Conservation (phyloP, 2,329 filamentous ascomycete genomes). For the Fusarium sacchari region DNA sequence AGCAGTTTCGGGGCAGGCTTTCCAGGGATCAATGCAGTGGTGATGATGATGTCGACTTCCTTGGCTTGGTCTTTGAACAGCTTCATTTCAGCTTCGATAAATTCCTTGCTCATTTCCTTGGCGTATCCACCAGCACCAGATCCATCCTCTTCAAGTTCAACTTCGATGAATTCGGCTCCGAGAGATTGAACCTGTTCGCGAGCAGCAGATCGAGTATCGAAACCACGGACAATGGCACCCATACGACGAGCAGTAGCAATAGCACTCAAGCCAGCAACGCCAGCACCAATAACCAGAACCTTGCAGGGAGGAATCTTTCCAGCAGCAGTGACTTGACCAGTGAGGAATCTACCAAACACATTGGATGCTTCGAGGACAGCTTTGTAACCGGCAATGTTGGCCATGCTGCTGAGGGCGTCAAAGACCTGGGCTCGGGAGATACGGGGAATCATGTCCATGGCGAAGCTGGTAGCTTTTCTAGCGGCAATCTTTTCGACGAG, state of each 20-base stretch:
- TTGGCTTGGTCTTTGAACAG: slow-evolving; percentile 87
- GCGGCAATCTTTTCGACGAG: slow-evolving; percentile 78
- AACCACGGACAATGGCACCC: slow-evolving; percentile 89
- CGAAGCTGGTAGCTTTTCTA: slow-evolving; percentile 79
- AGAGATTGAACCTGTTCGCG: slow-evolving; percentile 91
- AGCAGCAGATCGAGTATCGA: slow-evolving; percentile 89
- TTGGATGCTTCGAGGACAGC: slow-evolving; percentile 91
- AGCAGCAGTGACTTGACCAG: slow-evolving; percentile 89
- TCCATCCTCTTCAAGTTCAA: slow-evolving; percentile 85
- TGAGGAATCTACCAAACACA: slow-evolving; percentile 87
- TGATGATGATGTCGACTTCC: slow-evolving; percentile 93
- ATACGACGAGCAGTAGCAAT: slow-evolving; percentile 87
- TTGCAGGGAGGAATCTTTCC: slow-evolving; percentile 92
- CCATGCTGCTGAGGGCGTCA: slow-evolving; percentile 91
- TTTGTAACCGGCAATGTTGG: slow-evolving; percentile 94
- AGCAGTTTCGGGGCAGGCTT: slow-evolving; percentile 85
- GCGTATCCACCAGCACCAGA: slow-evolving; percentile 87
- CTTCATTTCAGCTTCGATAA: slow-evolving; percentile 93
- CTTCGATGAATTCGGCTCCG: slow-evolving; percentile 89
- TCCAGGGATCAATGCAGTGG: slow-evolving; percentile 90
- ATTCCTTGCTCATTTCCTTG: slow-evolving; percentile 94
- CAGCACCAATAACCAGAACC: slow-evolving; percentile 88
- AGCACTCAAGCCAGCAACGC: slow-evolving; percentile 87
- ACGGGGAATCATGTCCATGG: slow-evolving; percentile 92
- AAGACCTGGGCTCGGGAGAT: slow-evolving; percentile 91